Base-by-base conservation (phyloP, 2,329 filamentous ascomycete genomes). In the Xylaria sp. region DNA sequence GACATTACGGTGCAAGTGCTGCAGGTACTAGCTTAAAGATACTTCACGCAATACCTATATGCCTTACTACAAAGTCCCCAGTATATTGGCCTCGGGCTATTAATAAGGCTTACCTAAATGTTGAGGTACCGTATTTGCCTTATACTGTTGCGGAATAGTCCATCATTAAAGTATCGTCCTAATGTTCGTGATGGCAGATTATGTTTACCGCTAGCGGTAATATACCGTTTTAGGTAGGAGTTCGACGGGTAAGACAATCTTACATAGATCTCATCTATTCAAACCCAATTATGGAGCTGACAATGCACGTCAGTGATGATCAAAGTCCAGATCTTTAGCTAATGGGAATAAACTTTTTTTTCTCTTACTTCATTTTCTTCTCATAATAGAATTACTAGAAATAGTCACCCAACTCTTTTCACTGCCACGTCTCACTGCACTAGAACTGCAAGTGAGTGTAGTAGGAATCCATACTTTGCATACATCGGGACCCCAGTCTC, bases 401-500 rank as follows among this genome's bases (percentile, higher is more conserved):
- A 11, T 57, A 36, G 17, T 48, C 12, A 50, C 27, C 11, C n/a
- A 47, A 4, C 17, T 47, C 42, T 17, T 27, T 9, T 47, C 42
- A 47, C 48, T 45, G 36, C 24, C 24, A 24, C 36, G 27, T 55
- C 36, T 17, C 17, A 47, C 42, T 19, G 30, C 50, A 48, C 36
- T 12, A 47, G n/a, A 55, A 17, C 21, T 34, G 9, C 24, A 55
- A 19, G 24, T 55, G n/a, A 12, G 27, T 47, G n/a, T 27, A 4
- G 24, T 27, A 27, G 24, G 24, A 27, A 27, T 4, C 24, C 24
- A 27, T 27, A 34, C 21, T 54, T 21, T 14, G 4, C 14, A 47
- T 60, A 34, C 27, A 60, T 19, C 14, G 36, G 48, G 30, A 65
- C 56, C 50, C 57, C 19, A 50, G 57, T 56, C 48, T 60, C 39